Evolutionary conservation across 768 basidiomycete species (phyloP), one percentile per base, ranked within the genome.

Genomic region (Kwoniella sp.): DNA sequence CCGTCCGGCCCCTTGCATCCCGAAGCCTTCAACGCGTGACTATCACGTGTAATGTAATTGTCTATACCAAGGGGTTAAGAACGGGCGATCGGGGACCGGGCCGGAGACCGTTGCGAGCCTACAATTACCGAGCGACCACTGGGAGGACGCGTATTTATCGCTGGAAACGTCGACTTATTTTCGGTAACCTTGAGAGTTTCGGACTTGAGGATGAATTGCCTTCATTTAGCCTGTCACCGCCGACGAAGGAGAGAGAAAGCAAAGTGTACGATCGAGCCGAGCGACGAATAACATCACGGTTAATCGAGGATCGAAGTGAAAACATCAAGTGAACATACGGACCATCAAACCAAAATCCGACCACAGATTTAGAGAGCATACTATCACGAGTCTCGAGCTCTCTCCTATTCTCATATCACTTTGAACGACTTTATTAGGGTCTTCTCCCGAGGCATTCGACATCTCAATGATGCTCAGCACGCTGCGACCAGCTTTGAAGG

Each of bases 401-500:
- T n/a, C n/a, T n/a, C n/a, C n/a, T n/a, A n/a, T n/a, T n/a, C n/a
- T 34, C 34, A 34, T 34, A 8, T 4, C 11, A 45, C 20, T 45
- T 17, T 45, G 41, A 20, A 45, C 4, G 41, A n/a, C n/a, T n/a
- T 45, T 20, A 17, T 11, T 45, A 45, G 41, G 41, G 41, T 45
- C 41, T 45, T 17, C 41, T 45, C 20, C 15, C 41, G 17, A 45
- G 20, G 9, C 41, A 8, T 8, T 45, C 3, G 11, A 34, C 41
- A 45, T 20, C 11, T 20, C n/a, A n/a, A 48, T 13, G 8, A 63
- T 55, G 53, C 29, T 63, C 53, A 63, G 47, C 51, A 31, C 61
- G 0, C 26, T 63, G 5, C 17, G 61, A 63, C 54, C 61, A 25
- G 37, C 61, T 30, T 55, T 56, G 38, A 30, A 54, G 47, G 25